Evolutionary conservation across 2,329 filamentous ascomycete genomes (phyloP), one percentile per base, ranked within the genome.

Genomic region (Arthroderma uncinatum): DNA sequence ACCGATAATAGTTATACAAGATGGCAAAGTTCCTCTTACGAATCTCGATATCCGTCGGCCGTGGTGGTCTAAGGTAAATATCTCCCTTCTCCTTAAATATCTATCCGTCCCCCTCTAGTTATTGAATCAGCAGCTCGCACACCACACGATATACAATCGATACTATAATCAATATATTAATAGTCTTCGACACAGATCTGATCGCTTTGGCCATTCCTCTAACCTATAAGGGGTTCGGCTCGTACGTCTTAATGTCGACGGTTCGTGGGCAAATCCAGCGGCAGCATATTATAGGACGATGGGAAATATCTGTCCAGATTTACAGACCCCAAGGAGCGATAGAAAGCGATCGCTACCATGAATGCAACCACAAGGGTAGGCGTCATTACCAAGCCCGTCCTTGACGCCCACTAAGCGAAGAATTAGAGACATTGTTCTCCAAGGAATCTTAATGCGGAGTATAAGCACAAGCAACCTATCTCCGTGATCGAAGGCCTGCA

Each of bases 31-130:
- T 34, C n/a, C 21, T 16, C 39, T 50, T 53, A 54, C 40, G 28
- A 34, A 58, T 56, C 16, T 58, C 53, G 48, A 58, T 58, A 50
- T 57, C 34, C n/a, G n/a, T 19, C 53, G 53, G 19, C 40, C 58
- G n/a, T 60, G 23, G 19, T 58, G 59, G 59, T 19, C 21, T 10
- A 53, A 60, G 48, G 58, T 39, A 39, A n/a, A 16, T 39, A 39
- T 14, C 14, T 12, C 36, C 36, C 36, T 39, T 39, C 36, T 39
- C 36, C 36, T 39, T 12, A 39, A 39, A 39, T 39, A 39, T 39
- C 36, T 14, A 16, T 39, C 12, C 33, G 23, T 39, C 16, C 40
- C 9, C 21, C 19, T 47, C 21, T 9, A 25, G 40, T 7, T 19
- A 23, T 58, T 39, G 53, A 53, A 56, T 25, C 28, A 56, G 42